Evolutionary conservation across 305 asterid genomes (phyloP).

Genomic region (Salvia sclarea): DNA sequence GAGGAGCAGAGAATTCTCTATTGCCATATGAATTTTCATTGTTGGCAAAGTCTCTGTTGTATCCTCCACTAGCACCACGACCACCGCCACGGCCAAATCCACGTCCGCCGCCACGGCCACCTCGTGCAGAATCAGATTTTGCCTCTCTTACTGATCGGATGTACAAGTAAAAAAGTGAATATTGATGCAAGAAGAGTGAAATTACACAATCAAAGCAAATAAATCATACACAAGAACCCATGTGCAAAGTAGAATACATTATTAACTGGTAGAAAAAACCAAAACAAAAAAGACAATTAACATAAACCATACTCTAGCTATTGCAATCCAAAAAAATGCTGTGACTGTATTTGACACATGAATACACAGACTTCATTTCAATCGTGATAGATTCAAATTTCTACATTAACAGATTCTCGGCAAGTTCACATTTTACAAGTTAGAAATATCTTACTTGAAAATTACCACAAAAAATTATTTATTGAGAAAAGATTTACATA

Average conservation of each 20-base stretch:
- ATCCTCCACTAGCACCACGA: slow-evolving; percentile 47
- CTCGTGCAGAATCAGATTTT: slow-evolving; percentile 58
- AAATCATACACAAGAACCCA: too few relatives aligned
- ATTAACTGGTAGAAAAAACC: not conserved
- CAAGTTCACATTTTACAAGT: not conserved
- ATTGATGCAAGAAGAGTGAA: too few relatives aligned
- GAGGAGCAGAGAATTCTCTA: slow-evolving; percentile 51
- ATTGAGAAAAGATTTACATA: too few relatives aligned
- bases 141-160: slow-evolving; percentile 58
- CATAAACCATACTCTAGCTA: too few relatives aligned
- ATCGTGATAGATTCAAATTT: not conserved
- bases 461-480: not conserved
- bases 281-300: not conserved
- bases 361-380: not conserved
- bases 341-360: not conserved
- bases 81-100: slow-evolving; percentile 58
- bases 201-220: too few relatives aligned
- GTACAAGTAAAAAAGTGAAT: not conserved
- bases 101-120: slow-evolving; percentile 71
- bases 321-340: too few relatives aligned
- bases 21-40: slow-evolving; percentile 50
- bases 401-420: not conserved
- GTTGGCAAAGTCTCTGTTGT: slow-evolving; percentile 51
- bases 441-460: not conserved
- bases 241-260: not conserved